Percentiles rank a stretch among this genome's conserved stretches.
These are phyloP conservation scores for Schizophyllum commune DNA, from an alignment of 1,284 basidiomycete species.

Conservation along the genomic window DNA sequence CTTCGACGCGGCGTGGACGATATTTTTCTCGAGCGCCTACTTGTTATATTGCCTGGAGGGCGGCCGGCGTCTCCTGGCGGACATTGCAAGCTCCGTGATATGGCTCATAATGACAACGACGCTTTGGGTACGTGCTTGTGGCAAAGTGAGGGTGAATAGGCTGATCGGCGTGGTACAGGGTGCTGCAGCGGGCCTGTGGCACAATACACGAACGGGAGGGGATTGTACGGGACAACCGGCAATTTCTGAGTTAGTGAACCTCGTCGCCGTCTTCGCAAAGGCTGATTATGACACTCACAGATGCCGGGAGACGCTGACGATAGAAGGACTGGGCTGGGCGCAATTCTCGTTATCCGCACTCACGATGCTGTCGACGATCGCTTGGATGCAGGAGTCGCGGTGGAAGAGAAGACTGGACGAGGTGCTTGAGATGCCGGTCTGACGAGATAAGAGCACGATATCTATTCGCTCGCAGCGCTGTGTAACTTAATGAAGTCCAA, in stretches of 20 bases:
- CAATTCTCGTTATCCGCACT: constrained; percentile 62
- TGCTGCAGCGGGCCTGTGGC: constrained; percentile 56
- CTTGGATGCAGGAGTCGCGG: constrained; percentile 42
- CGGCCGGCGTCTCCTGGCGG: constrained; percentile 57
- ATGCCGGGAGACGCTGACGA: constrained; percentile 63
- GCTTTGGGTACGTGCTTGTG: constrained; percentile 47
- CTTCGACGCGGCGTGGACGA: constrained; percentile 68
- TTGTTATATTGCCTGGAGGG: constrained; percentile 63
- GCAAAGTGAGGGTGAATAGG: constrained; percentile 1
- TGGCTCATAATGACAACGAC: constrained; percentile 59
- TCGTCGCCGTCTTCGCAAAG: no score
- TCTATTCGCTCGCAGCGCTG: not conserved
- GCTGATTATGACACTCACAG: constrained; percentile 27
- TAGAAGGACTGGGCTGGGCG: constrained; percentile 68
- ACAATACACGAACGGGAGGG: constrained; percentile 48
- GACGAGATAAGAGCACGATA: not conserved
- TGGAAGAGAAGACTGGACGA: constrained; percentile 32
- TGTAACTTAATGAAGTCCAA: not conserved
- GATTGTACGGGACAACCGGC: constrained; percentile 45
- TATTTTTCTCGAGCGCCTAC: constrained; percentile 58
- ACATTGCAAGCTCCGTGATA: constrained; percentile 65
- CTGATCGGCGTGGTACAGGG: constrained; percentile 34
- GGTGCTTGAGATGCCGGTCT: not conserved
- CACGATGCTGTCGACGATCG: constrained; percentile 47
- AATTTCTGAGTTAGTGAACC: constrained; percentile 39